phyloP scores from a whole-genome alignment of 2,329 filamentous ascomycete genomes.

The Talaromyces islandicus region DNA sequence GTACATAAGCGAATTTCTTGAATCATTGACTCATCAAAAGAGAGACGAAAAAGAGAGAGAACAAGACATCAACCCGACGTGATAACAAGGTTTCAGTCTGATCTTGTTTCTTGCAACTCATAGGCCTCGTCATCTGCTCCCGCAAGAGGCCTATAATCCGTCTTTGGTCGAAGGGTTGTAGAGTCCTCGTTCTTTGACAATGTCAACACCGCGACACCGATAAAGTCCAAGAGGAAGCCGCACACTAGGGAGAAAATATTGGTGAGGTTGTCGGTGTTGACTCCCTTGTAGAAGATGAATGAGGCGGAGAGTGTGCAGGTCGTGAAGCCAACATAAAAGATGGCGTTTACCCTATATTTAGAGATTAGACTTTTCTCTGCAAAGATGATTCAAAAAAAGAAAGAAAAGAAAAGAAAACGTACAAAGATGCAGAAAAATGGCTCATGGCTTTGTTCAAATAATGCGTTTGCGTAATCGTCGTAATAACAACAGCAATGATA shows the following conservation, averaged over 20 bases:
- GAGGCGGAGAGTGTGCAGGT: slow-evolving; percentile 9
- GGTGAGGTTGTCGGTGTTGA: slow-evolving; percentile 5
- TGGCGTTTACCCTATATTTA: slow-evolving; percentile 6
- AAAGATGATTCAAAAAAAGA: too few species aligned
- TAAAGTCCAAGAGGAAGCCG: slow-evolving; percentile 7
- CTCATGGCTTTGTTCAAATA: slow-evolving; percentile 12
- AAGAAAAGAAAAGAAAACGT: neutral
- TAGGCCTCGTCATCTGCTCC: neutral
- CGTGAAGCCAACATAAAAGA: slow-evolving; percentile 10
- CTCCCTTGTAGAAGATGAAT: slow-evolving; percentile 8
- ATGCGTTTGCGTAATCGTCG: slow-evolving; percentile 10
- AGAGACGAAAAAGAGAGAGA: neutral
- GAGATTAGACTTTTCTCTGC: neutral
- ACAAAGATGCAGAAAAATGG: slow-evolving; percentile 8
- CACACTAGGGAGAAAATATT: slow-evolving; percentile 8
- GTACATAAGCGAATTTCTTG: neutral
- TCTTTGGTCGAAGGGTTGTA: neutral
- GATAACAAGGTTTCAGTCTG: neutral
- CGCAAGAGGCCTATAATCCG: slow-evolving; percentile 2
- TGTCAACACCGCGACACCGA: slow-evolving; percentile 3
- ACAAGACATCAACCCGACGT: neutral
- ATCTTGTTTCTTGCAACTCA: neutral
- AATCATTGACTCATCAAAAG: neutral
- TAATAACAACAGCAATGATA: slow-evolving; percentile 7
- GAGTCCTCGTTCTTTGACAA: slow-evolving; percentile 3